These are phyloP conservation scores for Lipomyces lipofer DNA, from an alignment of 805 yeast genomes.

Conservation along the genomic window DNA sequence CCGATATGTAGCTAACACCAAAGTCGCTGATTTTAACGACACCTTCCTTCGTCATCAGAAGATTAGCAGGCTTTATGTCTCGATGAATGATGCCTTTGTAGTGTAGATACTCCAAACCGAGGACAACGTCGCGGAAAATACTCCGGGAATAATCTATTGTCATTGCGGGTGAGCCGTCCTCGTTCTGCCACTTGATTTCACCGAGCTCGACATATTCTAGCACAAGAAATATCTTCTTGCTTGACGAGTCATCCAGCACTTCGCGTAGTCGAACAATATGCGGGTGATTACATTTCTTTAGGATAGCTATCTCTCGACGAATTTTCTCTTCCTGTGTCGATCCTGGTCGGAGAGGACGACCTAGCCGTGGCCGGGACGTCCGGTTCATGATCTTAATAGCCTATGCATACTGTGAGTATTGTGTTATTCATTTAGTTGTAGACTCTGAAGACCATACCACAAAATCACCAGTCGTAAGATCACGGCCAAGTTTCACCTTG, in stretches of 20 bases:
- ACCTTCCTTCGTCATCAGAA: slow-evolving; percentile 67
- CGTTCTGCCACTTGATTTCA: slow-evolving; percentile 78
- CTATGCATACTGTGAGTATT: slow-evolving; percentile 1
- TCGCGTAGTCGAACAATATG: slow-evolving; percentile 85
- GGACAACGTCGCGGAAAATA: slow-evolving; percentile 76
- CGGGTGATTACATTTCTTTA: slow-evolving; percentile 89
- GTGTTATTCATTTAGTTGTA: neutral
- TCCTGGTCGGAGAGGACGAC: slow-evolving; percentile 41
- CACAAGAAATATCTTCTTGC: slow-evolving; percentile 85
- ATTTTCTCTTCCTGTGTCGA: slow-evolving; percentile 68
- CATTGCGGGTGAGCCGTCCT: slow-evolving; percentile 58
- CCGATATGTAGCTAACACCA: slow-evolving; percentile 81
- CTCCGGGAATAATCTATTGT: slow-evolving; percentile 65
- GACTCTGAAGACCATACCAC: slow-evolving; percentile 23
- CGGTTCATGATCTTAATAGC: slow-evolving; percentile 93
- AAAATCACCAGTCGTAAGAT: slow-evolving; percentile 50
- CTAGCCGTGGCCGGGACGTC: slow-evolving; percentile 54
- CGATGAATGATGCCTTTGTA: slow-evolving; percentile 89
- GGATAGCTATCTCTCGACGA: slow-evolving; percentile 84
- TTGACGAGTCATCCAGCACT: slow-evolving; percentile 81
- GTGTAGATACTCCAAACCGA: slow-evolving; percentile 89
- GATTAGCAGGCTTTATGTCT: slow-evolving; percentile 93
- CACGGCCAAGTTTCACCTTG: slow-evolving; percentile 89
- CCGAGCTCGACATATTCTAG: slow-evolving; percentile 89
- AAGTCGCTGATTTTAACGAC: slow-evolving; percentile 92